Conservation (phyloP, 208 protist species). For the Tritrichomonas musculus region DNA sequence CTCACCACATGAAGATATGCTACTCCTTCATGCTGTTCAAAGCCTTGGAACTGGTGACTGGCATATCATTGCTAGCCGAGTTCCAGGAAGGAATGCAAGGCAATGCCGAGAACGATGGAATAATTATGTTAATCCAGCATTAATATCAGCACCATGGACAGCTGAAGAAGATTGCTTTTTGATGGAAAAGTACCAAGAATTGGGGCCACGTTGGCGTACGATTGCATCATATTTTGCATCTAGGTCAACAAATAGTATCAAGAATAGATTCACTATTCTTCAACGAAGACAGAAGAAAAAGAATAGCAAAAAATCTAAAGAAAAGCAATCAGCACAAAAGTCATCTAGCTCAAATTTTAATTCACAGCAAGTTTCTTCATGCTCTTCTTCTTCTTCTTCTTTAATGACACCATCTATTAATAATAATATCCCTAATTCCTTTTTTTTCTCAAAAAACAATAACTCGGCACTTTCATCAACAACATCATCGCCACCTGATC, state of each 20-base stretch:
- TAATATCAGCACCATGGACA: background rate
- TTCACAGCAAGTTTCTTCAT: too few species aligned
- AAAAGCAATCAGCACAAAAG: too few species aligned
- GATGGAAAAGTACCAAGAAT: background rate
- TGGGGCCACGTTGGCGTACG: background rate
- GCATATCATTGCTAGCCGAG: background rate
- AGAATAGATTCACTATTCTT: background rate
- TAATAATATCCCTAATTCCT: too few species aligned
- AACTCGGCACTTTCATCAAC: too few species aligned
- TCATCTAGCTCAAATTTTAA: too few species aligned
- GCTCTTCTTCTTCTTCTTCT: too few species aligned
- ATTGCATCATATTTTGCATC: background rate
- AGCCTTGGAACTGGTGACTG: background rate
- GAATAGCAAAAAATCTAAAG: too few species aligned
- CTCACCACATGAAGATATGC: background rate
- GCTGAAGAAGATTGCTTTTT: background rate
- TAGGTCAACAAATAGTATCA: background rate
- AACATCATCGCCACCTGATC: too few species aligned
- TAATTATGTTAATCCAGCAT: slow-evolving; percentile 1
- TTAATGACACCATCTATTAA: too few species aligned
- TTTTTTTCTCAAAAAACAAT: too few species aligned
- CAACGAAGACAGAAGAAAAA: too few species aligned
- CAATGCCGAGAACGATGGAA: slow-evolving; percentile 14
- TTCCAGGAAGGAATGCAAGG: background rate
- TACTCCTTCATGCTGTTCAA: background rate